Base-by-base conservation (phyloP, 2,329 filamentous ascomycete genomes). In the Neonectria magnoliae region DNA sequence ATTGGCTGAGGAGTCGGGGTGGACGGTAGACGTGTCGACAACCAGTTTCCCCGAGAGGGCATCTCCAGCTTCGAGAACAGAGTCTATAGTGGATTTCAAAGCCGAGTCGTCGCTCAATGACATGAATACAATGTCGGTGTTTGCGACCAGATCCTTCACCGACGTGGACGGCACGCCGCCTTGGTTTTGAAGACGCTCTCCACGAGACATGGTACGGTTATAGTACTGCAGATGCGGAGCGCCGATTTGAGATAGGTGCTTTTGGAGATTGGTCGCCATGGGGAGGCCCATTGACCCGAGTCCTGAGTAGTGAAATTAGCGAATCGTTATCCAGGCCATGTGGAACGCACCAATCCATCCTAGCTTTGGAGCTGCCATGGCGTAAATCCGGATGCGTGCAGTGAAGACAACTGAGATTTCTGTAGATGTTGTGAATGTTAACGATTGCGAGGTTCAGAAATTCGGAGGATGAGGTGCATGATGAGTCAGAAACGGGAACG, bases 201-300 rank as follows among this genome's bases (percentile, higher is more conserved):
- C 82, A 1, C 82, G 81, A 2, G 82, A 81, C n/a, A 83, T 73
- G 0, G 82, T 85, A 9, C 83, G 81, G 60, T 85, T 85, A 62
- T 76, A 79, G 65, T 82, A 86, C 2, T 64, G 70, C 2, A 86
- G 70, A 5, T 68, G 60, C 0, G 77, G 67, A 0, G 69, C 55
- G 1, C 57, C 53, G 7, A 58, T 66, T 5, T 66, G 58, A 1
- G 51, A 61, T 0, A 85, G 64, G 54, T 85, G 73, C 27, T 76
- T 80, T 44, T 86, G 84, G 0, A 86, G 75, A 61, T 86, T 86
- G 7, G 72, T 75, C 1, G 84, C 81, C 84, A 87, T 87, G 2
- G 73, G 76, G 0, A 80, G 73, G 1, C 84, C 84, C 84, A 86
- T 86, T 1, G 82, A 86, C 1, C 84, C 84, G 0, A 86, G 78